These are phyloP conservation scores for Zoysia pacifica DNA, from an alignment of 176 grass and related monocot species.

Conservation along the genomic window DNA sequence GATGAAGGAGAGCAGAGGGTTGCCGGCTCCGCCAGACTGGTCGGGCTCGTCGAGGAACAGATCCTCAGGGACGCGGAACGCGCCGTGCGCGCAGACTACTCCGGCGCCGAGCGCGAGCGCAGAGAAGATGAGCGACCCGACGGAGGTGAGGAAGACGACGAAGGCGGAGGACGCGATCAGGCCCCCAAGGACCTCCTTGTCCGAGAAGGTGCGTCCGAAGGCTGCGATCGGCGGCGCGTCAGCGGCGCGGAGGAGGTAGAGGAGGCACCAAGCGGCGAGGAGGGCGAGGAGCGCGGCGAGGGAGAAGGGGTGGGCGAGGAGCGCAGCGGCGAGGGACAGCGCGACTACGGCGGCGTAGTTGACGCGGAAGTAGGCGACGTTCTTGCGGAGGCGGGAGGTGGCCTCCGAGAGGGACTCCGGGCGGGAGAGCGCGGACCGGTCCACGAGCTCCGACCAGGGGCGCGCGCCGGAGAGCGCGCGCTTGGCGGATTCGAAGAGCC, in stretches of 20 bases:
- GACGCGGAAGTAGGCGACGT: constrained; percentile 82
- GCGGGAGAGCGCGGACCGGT: constrained; percentile 39
- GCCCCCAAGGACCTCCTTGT: constrained; percentile 46
- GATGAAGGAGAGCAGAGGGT: constrained; percentile 52
- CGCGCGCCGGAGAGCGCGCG: constrained; percentile 41
- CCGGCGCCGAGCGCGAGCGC: constrained; percentile 54
- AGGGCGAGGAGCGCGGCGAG: constrained; percentile 52
- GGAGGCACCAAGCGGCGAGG: constrained; percentile 58
- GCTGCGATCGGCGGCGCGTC: constrained; percentile 51
- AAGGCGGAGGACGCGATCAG: constrained; percentile 53
- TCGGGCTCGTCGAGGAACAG: constrained; percentile 74
- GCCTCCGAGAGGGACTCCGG: constrained; percentile 46
- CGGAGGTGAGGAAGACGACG: constrained; percentile 69
- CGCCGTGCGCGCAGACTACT: constrained; percentile 56
- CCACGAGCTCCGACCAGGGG: constrained; percentile 41
- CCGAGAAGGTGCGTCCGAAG: constrained; percentile 57
- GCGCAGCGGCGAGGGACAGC: constrained; percentile 43
- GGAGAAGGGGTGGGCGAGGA: constrained; percentile 55
- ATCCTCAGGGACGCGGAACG: constrained; percentile 58
- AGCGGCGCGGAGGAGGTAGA: constrained; percentile 61
- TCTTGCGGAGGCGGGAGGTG: constrained; percentile 60
- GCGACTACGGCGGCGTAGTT: constrained; percentile 66
- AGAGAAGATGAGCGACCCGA: constrained; percentile 69
- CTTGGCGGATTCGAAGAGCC: constrained; percentile 27
- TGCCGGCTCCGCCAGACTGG: constrained; percentile 19